Base-by-base conservation (phyloP, 176 grass and related monocot genomes). In the Cocos nucifera region DNA sequence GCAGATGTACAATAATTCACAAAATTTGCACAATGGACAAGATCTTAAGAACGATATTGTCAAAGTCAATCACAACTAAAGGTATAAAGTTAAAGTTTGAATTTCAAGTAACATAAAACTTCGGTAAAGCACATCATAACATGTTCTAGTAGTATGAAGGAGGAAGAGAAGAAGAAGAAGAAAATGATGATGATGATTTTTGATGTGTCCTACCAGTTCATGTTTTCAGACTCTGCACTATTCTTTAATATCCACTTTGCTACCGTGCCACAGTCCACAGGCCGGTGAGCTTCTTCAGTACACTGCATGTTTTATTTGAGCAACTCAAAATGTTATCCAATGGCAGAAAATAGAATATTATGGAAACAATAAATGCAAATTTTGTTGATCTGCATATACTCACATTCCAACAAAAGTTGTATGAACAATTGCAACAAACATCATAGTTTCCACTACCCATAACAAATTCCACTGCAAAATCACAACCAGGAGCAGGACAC, bases 231-330 rank as follows among this genome's bases (percentile, higher is more conserved):
- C 14, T 81, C 74, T 2, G 39, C 24, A 3, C 9, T 12, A 75
- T 19, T 49, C 68, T 77, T 82, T 5, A 5, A 22, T 14, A 4
- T 7, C 79, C 79, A 87, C 51, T 5, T 28, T 0, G 29, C 19
- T 49, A 75, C 58, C 28, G 53, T 73, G 0, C 35, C 79, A 51
- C 84, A 82, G 17, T 77, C 3, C 19, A 75, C 75, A 17, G 84
- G 79, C 9, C 84, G 75, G 78, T 87, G 84, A 72, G 39, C 79
- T 39, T 87, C 84, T 54, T 73, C 75, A 48, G 65, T 63, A 67
- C 84, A 82, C 22, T 19, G 25, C 66, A 69, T 50, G 56, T 67
- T 52, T 77, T 57, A 66, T 66, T 23, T 39, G 51, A 50, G 18
- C 14, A 50, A 55, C 4, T 8, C 20, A 3, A 55, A 20, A 54